Evolutionary conservation across 2,329 filamentous ascomycete species (phyloP).

Genomic region (Fusarium bulbicola): DNA sequence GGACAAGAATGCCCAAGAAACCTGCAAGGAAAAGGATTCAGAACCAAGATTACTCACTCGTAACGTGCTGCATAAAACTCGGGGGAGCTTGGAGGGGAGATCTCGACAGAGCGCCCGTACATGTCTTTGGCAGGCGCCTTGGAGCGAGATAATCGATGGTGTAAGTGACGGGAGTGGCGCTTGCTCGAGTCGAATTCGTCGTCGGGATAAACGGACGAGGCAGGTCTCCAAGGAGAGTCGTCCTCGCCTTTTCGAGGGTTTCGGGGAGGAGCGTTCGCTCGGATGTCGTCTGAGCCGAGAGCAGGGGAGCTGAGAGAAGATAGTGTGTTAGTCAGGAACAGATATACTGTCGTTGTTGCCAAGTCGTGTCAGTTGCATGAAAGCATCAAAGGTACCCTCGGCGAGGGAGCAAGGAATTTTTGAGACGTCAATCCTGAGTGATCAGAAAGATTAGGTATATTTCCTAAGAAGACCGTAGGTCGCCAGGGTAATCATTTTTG

Average conservation of each 20-base stretch:
- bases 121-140: conserved; percentile 41
- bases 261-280: conserved; percentile 43
- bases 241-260: conserved; percentile 46
- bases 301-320: conserved; percentile 37
- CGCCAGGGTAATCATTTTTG: not conserved
- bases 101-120: conserved; percentile 45
- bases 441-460: not conserved
- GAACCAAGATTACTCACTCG: conserved; percentile 52
- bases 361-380: not conserved
- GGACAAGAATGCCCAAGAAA: conserved; percentile 28
- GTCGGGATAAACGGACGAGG: conserved; percentile 63
- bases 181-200: conserved; percentile 32
- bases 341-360: not conserved
- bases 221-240: conserved; percentile 52
- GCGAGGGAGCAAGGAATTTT: not conserved
- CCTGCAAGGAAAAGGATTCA: not conserved
- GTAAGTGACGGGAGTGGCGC: conserved; percentile 18
- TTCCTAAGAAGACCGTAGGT: not conserved
- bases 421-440: not conserved
- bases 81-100: conserved; percentile 68
- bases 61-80: conserved; percentile 52
- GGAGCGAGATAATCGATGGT: conserved; percentile 49
- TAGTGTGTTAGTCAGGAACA: conserved; percentile 31
- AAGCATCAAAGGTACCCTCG: not conserved
- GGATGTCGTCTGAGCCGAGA: conserved; percentile 32